Evolutionary conservation across 2,329 filamentous ascomycete species (phyloP), one percentile per base, ranked within the genome.

Genomic region (Leptosphaerulina australis): DNA sequence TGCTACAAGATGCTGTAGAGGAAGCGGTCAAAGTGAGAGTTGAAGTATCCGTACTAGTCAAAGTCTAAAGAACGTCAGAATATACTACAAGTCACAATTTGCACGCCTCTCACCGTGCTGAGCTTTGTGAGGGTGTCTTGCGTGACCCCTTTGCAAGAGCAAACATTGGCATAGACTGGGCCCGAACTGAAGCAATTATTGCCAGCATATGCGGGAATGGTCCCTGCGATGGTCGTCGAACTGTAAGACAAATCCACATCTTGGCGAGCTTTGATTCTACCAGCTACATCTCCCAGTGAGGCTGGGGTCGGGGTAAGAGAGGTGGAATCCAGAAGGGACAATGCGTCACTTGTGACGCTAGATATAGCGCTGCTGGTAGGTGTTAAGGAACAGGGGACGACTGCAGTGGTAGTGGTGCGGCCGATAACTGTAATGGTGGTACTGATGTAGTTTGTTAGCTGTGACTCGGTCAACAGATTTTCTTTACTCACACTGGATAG

Each of bases 81-180:
- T 10, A 20, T 3, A 9, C 8, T 3, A n/a, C n/a, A n/a, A 9
- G 15, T 15, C 15, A 14, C 18, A 22, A 11, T 29, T 9, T 14
- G 17, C 25, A 29, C 15, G 15, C 1, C 9, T 53, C 64, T 55
- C 58, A 70, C 69, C 8, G 56, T 45, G 30, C 59, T 56, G 14
- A 63, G 48, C 7, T 44, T 47, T 12, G 62, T 62, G 7, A 63
- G 28, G 1, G 34, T 34, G 10, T 44, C 57, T 12, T 55, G 14
- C 3, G 55, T 56, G 11, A 71, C 46, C 2, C 56, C 57, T 22
- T 62, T 52, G 38, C 68, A 71, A 8, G 41, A 44, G 39, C 69
- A 71, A 2, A 60, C 65, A 31, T 65, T 68, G 0, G 56, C 55
- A 44, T 69, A 71, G 9, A 39, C 40, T 10, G 38, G 36, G 7